Evolutionary conservation across 2,329 filamentous ascomycete species (phyloP).

Genomic region (Alternaria sp.): DNA sequence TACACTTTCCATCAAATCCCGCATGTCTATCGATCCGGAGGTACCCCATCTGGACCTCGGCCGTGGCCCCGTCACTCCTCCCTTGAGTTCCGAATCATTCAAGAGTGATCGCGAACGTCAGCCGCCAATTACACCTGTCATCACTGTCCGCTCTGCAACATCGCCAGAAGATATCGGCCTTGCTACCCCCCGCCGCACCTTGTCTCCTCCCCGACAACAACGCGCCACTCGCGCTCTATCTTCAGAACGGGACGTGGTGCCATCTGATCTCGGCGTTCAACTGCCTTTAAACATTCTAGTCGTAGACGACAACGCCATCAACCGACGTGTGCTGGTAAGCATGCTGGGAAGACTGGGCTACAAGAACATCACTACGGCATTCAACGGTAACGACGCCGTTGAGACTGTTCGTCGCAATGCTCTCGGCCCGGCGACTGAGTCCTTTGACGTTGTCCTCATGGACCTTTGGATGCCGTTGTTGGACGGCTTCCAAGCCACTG

Average conservation of each 20-base stretch:
- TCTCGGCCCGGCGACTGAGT: slow-evolving; percentile 30
- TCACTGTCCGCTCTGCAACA: slow-evolving; percentile 21
- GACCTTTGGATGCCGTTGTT: slow-evolving; percentile 80
- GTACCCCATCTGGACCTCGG: slow-evolving; percentile 24
- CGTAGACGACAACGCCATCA: slow-evolving; percentile 77
- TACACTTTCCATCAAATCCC: slow-evolving; percentile 47
- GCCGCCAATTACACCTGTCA: slow-evolving; percentile 18
- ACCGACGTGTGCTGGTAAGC: slow-evolving; percentile 70
- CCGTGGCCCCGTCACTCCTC: slow-evolving; percentile 40
- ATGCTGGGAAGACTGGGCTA: slow-evolving; percentile 75
- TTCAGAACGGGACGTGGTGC: slow-evolving; percentile 31
- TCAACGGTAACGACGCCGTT: slow-evolving; percentile 73
- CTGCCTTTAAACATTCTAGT: slow-evolving; percentile 74
- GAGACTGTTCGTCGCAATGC: slow-evolving; percentile 62
- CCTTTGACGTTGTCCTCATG: slow-evolving; percentile 73
- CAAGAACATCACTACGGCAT: slow-evolving; percentile 68
- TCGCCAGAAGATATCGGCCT: slow-evolving; percentile 26
- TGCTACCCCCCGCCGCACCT: slow-evolving; percentile 39
- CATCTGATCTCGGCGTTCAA: slow-evolving; percentile 60
- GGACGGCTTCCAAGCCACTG: slow-evolving; percentile 75
- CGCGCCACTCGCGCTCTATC: slow-evolving; percentile 27
- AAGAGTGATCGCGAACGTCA: slow-evolving; percentile 24
- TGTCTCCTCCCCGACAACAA: slow-evolving; percentile 36
- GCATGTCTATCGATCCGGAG: slow-evolving; percentile 42
- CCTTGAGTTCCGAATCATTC: slow-evolving; percentile 34